These are phyloP conservation scores for Talaromyces sp. DNA, from an alignment of 2,329 filamentous ascomycete species.

Conservation along the genomic window DNA sequence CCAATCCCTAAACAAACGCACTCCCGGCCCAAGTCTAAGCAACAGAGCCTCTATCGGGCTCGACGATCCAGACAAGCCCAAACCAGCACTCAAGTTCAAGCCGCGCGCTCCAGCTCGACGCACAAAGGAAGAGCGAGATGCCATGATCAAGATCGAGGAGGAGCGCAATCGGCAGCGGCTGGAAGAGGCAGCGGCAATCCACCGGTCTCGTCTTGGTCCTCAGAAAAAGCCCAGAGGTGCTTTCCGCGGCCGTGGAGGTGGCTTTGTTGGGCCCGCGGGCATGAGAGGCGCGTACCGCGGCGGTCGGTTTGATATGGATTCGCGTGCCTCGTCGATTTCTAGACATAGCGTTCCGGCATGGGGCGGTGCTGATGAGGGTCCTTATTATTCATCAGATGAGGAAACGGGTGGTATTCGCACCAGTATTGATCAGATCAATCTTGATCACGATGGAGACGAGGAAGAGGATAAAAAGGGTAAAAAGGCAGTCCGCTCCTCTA, in stretches of 20 bases:
- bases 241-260: constrained; percentile 25
- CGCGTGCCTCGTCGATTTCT: constrained; percentile 23
- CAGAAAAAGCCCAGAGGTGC: constrained; percentile 24
- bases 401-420: constrained; percentile 36
- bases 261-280: constrained; percentile 20
- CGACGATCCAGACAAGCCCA: constrained; percentile 23
- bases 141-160: constrained; percentile 36
- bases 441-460: constrained; percentile 49
- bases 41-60: constrained; percentile 17
- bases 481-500: constrained; percentile 19
- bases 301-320: constrained; percentile 17
- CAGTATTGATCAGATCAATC: constrained; percentile 53
- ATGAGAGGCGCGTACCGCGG: constrained; percentile 20
- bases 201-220: constrained; percentile 24
- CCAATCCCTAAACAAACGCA: constrained; percentile 36
- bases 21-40: constrained; percentile 31
- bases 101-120: constrained; percentile 36
- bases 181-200: constrained; percentile 35
- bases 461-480: constrained; percentile 29
- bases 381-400: constrained; percentile 40
- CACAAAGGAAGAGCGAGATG: constrained; percentile 42
- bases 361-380: constrained; percentile 13
- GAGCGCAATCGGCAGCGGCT: constrained; percentile 34
- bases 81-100: constrained; percentile 38
- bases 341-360: constrained; percentile 21